Evolutionary conservation across 2,329 filamentous ascomycete genomes (phyloP).

Genomic region (Pseudomassariella vexata): DNA sequence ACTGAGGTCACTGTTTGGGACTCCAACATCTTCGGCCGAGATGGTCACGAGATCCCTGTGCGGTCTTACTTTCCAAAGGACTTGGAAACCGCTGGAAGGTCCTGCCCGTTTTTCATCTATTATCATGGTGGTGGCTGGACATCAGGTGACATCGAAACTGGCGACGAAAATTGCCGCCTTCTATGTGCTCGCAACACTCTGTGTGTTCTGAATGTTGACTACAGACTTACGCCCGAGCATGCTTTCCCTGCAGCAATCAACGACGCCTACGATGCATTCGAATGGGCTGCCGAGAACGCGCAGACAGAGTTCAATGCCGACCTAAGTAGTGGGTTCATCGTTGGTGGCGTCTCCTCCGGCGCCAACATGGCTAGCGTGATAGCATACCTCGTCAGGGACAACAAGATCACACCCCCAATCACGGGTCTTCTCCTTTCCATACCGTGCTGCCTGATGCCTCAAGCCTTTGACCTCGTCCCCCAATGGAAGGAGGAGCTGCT

Average conservation of each 20-base stretch:
- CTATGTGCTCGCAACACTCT: neutral
- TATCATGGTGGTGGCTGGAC: constrained; percentile 4
- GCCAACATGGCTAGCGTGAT: constrained; percentile 1
- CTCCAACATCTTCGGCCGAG: too few relatives aligned
- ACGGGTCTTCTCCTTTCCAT: constrained; percentile 1
- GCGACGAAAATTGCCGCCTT: constrained; percentile 17
- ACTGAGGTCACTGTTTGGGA: too few relatives aligned
- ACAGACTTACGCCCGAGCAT: constrained; percentile 52
- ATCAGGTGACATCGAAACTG: neutral
- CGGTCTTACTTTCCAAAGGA: neutral
- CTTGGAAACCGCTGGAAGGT: neutral
- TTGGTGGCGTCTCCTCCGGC: constrained; percentile 2
- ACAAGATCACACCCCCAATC: neutral
- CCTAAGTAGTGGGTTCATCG: constrained; percentile 1
- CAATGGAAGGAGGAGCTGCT: too few relatives aligned
- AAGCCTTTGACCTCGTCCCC: too few relatives aligned
- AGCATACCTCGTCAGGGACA: neutral
- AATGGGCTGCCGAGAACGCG: constrained; percentile 30
- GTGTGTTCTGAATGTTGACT: constrained; percentile 43
- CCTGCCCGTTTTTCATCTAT: neutral
- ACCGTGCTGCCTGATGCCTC: too few relatives aligned
- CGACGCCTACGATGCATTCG: constrained; percentile 47
- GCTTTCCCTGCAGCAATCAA: constrained; percentile 45
- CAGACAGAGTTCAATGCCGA: neutral
- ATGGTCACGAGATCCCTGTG: neutral